These are phyloP conservation scores for Thymus mandschuricus DNA, from an alignment of 257 asterid genomes.

Conservation along the genomic window DNA sequence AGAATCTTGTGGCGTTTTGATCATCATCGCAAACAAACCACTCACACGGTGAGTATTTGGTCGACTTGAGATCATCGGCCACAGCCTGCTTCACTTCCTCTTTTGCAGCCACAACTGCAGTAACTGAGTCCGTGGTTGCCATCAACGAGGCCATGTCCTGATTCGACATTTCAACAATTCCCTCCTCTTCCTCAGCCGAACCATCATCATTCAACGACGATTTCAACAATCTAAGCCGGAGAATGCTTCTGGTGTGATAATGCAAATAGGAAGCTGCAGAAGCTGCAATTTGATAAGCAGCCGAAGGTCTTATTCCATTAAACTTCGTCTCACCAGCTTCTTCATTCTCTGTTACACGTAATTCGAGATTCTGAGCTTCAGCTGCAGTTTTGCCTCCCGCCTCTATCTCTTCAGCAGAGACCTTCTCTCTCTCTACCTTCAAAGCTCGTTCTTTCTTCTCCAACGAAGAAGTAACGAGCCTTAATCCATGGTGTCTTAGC, in stretches of 20 bases:
- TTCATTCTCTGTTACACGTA: slow-evolving; percentile 26
- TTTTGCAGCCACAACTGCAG: slow-evolving; percentile 95
- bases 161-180: slow-evolving; percentile 36
- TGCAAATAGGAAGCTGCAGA: slow-evolving; percentile 95
- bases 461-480: slow-evolving; percentile 74
- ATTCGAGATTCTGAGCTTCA: slow-evolving; percentile 35
- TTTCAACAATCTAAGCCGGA: slow-evolving; percentile 56
- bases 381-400: slow-evolving; percentile 30
- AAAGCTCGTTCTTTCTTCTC: slow-evolving; percentile 76
- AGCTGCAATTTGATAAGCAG: slow-evolving; percentile 89
- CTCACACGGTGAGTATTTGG: slow-evolving; percentile 80
- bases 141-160: slow-evolving; percentile 70
- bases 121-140: slow-evolving; percentile 90
- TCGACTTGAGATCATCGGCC: slow-evolving; percentile 89
- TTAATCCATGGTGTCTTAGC: slow-evolving; percentile 56
- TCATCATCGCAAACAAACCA: slow-evolving; percentile 96
- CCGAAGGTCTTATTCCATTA: slow-evolving; percentile 54
- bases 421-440: slow-evolving; percentile 59
- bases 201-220: slow-evolving; percentile 37
- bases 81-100: slow-evolving; percentile 98
- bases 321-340: slow-evolving; percentile 31
- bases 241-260: slow-evolving; percentile 78
- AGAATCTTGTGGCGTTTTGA: slow-evolving; percentile 74
- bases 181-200: slow-evolving; percentile 25
- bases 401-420: slow-evolving; percentile 41